Percentiles rank a stretch among this genome's conserved stretches.
phyloP scores from a whole-genome alignment of 768 basidiomycete species.

The Fibroporia radiculosa region DNA sequence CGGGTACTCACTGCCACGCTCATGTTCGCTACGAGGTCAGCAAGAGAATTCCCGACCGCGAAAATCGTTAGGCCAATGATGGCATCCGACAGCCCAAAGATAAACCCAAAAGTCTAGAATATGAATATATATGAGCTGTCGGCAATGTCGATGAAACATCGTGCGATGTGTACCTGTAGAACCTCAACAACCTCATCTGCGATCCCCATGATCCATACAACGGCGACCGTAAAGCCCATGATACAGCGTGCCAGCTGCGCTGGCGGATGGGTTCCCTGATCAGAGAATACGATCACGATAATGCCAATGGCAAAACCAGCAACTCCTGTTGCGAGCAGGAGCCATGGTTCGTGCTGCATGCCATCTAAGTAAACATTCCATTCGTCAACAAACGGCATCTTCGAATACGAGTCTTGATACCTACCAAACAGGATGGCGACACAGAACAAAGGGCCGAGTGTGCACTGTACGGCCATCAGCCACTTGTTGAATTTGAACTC shows the following conservation, averaged over 20 bases:
- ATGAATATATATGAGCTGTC: background rate
- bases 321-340: conserved; percentile 45
- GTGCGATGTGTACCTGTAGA: conserved; percentile 52
- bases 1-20: conserved; percentile 68
- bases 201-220: conserved; percentile 98
- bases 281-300: conserved; percentile 52
- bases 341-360: conserved; percentile 36
- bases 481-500: conserved; percentile 68
- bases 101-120: conserved; percentile 78
- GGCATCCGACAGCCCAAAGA: conserved; percentile 94
- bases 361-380: conserved; percentile 30
- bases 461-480: conserved; percentile 79
- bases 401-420: conserved; percentile 22
- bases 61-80: conserved; percentile 97
- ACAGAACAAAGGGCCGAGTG: conserved; percentile 75
- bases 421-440: conserved; percentile 69
- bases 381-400: background rate
- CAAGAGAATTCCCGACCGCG: conserved; percentile 92
- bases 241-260: conserved; percentile 70
- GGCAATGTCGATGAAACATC: background rate
- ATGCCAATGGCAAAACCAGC: conserved; percentile 47
- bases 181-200: conserved; percentile 94
- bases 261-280: conserved; percentile 47
- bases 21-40: conserved; percentile 95
- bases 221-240: conserved; percentile 84